Evolutionary conservation across 225 moss, liverwort and hornwort genomes (phyloP), one percentile per base, ranked within the genome.

Genomic region (Polytrichum commune): DNA sequence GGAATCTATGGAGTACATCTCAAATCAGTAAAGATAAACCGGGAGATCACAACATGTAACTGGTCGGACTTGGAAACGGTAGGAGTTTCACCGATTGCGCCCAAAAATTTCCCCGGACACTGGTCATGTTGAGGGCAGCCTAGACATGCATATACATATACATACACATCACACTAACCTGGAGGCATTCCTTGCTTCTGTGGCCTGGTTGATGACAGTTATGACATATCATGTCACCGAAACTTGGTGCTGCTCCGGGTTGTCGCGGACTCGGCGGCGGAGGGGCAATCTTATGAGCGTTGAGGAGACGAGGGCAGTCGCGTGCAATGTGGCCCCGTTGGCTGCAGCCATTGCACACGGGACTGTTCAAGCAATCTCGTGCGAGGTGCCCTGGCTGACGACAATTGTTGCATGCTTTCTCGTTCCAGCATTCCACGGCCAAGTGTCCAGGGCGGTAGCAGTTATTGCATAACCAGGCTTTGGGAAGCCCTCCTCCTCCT

Each of bases 351-450:
- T 89, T 89, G 79, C 89, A 89, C 29, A 89, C 89, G 18, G 89
- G 89, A 46, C 86, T 86, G 69, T 89, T 89, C 5, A 79, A 63
- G 64, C 89, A 89, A 71, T 89, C 89, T 27, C 89, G 81, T 24
- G 89, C 89, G 62, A 89, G 69, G 74, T 89, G 89, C 26, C 89
- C 89, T 18, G 89, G 73, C 79, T 86, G 81, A 9, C 89, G 86
- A 66, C 89, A 89, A 72, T 89, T 89, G 67, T 89, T 89, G 67
- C 89, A 89, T 4, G 89, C 89, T 73, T 89, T 89, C 79, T 89
- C 89, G 68, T 89, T 89, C 29, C 81, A 79, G 74, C 89, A 89
- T 27, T 89, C 89, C 53, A 78, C 84, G 63, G 89, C 86, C 60
- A 86, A 79, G 83, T 89, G 89, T 33, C 89, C 89, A 68, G 89